These are phyloP conservation scores for Vachellia pachyceras DNA, from an alignment of 306 rosid genomes.

Conservation along the genomic window DNA sequence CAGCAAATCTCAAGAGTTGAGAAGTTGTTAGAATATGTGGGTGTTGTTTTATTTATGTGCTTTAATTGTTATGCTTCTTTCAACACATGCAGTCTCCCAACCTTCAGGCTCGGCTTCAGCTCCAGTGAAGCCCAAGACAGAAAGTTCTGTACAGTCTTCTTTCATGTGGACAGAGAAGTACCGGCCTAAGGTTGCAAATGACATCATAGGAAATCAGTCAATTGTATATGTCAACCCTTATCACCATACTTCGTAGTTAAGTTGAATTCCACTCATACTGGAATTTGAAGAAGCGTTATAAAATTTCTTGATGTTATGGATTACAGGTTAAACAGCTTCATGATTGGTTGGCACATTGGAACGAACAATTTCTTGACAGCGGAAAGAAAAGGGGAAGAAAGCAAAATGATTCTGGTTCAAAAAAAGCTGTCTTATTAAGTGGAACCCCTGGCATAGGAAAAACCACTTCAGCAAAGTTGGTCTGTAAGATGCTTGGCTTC, in stretches of 20 bases:
- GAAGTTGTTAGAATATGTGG: constrained; percentile 27
- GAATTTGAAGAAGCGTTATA: constrained; percentile 26
- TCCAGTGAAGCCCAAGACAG: constrained; percentile 50
- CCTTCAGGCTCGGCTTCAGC: constrained; percentile 52
- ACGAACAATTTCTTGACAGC: constrained; percentile 70
- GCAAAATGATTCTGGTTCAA: constrained; percentile 62
- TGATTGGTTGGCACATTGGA: constrained; percentile 88
- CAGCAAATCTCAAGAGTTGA: constrained; percentile 25
- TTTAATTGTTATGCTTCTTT: constrained; percentile 41
- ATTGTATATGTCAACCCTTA: constrained; percentile 62
- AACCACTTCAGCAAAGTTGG: constrained; percentile 95
- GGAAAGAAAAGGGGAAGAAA: constrained; percentile 74
- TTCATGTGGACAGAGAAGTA: constrained; percentile 87
- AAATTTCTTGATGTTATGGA: constrained; percentile 42
- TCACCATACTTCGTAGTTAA: constrained; percentile 27
- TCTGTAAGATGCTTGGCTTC: constrained; percentile 88
- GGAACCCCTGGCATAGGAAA: constrained; percentile 99
- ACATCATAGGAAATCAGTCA: constrained; percentile 88
- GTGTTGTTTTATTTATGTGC: constrained; percentile 20
- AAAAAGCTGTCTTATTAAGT: constrained; percentile 83
- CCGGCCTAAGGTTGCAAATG: constrained; percentile 73
- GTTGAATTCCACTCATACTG: constrained; percentile 26
- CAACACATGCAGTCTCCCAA: constrained; percentile 50
- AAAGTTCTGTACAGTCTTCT: constrained; percentile 43
- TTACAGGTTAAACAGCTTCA: constrained; percentile 85